These are phyloP conservation scores for Chaetomiaceae sp. DNA, from an alignment of 2,329 filamentous ascomycete genomes.

Conservation along the genomic window DNA sequence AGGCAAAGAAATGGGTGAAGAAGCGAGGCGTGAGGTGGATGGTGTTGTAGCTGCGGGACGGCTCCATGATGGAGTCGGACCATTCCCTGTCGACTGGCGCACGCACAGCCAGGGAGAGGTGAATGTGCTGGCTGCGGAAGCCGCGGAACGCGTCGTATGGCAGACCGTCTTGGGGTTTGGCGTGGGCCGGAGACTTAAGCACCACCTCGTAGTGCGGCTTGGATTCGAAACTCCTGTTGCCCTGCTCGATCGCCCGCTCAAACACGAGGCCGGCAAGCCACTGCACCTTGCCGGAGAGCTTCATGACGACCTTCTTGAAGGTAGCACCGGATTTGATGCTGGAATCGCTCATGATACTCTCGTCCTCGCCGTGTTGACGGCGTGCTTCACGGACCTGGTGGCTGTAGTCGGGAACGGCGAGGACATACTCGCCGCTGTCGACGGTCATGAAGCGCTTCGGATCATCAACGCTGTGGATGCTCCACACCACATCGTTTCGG, in stretches of 20 bases:
- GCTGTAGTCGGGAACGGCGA: slow-evolving; percentile 91
- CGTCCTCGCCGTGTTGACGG: slow-evolving; percentile 47
- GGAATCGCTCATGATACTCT: slow-evolving; percentile 58
- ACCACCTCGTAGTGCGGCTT: slow-evolving; percentile 89
- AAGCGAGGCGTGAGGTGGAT: slow-evolving; percentile 92
- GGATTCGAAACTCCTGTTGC: slow-evolving; percentile 78
- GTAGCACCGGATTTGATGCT: slow-evolving; percentile 68
- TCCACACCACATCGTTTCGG: slow-evolving; percentile 89
- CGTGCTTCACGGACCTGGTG: slow-evolving; percentile 71
- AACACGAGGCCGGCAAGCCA: slow-evolving; percentile 91
- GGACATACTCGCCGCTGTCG: slow-evolving; percentile 89
- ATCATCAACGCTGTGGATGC: slow-evolving; percentile 78
- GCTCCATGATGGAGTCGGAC: slow-evolving; percentile 68
- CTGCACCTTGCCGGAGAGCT: slow-evolving; percentile 90
- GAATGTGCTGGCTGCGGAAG: slow-evolving; percentile 96
- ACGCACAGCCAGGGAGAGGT: slow-evolving; percentile 86
- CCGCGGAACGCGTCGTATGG: slow-evolving; percentile 90
- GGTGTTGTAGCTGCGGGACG: slow-evolving; percentile 90
- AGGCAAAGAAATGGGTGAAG: slow-evolving; percentile 96
- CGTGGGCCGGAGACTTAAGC: slow-evolving; percentile 73
- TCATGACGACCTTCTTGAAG: slow-evolving; percentile 99
- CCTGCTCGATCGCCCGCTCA: slow-evolving; percentile 72
- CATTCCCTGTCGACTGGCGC: slow-evolving; percentile 86
- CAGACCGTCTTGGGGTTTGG: slow-evolving; percentile 50
- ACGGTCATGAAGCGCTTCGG: slow-evolving; percentile 93